Percentiles rank a stretch among this genome's conserved stretches.
phyloP scores from a whole-genome alignment of 371 early-diverging fungal genomes.

The Batrachochytrium dendrobatidis region DNA sequence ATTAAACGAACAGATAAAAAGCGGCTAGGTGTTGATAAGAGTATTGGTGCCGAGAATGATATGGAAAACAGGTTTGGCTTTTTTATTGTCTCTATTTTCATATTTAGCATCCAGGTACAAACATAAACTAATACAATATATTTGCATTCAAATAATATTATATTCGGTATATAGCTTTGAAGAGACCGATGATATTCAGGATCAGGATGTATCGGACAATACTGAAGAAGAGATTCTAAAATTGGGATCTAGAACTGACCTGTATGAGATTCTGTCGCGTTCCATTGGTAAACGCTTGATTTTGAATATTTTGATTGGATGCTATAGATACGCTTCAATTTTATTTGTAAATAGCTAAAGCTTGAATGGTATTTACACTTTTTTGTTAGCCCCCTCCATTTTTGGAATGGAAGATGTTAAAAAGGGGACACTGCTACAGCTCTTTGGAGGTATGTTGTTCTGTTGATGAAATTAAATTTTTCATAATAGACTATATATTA shows the following conservation, averaged over 20 bases:
- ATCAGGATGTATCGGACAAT: background rate
- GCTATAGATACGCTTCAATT: background rate
- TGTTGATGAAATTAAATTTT: too few relatives aligned
- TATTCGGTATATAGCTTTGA: background rate
- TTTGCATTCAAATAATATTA: too few relatives aligned
- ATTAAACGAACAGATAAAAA: constrained; percentile 72
- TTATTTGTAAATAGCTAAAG: background rate
- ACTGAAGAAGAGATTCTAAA: constrained; percentile 55
- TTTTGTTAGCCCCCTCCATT: constrained; percentile 84
- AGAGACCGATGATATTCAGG: background rate
- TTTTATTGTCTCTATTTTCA: too few relatives aligned
- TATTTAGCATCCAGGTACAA: too few relatives aligned
- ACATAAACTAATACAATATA: too few relatives aligned
- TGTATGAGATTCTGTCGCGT: constrained; percentile 73
- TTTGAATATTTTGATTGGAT: background rate
- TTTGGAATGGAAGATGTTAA: constrained; percentile 97
- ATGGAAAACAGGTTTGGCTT: background rate
- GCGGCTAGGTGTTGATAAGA: constrained; percentile 49
- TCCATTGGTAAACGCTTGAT: constrained; percentile 54
- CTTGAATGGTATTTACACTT: too few relatives aligned
- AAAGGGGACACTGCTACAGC: constrained; percentile 93
- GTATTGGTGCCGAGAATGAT: constrained; percentile 35
- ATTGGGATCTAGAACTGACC: constrained; percentile 47
- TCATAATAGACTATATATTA: too few relatives aligned
- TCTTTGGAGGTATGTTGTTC: constrained; percentile 95